Conservation (phyloP, 805 yeast species). For the Alloascoidea africana region DNA sequence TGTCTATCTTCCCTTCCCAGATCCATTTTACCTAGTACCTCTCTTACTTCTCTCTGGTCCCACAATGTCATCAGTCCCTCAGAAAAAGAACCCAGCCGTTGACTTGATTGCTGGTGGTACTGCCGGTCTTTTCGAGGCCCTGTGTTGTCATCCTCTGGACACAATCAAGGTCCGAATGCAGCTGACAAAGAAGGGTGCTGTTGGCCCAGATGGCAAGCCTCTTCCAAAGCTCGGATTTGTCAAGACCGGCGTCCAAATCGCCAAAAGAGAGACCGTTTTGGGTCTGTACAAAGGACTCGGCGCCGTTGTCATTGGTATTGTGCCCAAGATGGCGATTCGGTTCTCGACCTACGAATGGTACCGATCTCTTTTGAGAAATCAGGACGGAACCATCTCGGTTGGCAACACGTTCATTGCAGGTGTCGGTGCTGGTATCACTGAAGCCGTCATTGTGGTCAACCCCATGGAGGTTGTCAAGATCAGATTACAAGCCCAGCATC, state of each 20-base stretch:
- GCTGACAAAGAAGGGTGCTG: slow-evolving; percentile 46
- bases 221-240: slow-evolving; percentile 62
- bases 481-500: slow-evolving; percentile 90
- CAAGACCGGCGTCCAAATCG: slow-evolving; percentile 67
- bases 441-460: slow-evolving; percentile 86
- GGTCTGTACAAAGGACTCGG: slow-evolving; percentile 93
- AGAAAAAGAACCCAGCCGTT: slow-evolving; percentile 27
- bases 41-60: too few relatives aligned
- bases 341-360: slow-evolving; percentile 89
- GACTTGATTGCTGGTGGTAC: slow-evolving; percentile 89
- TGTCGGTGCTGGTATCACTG: slow-evolving; percentile 94
- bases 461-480: slow-evolving; percentile 97
- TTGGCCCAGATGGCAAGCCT: slow-evolving; percentile 6
- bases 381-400: slow-evolving; percentile 54
- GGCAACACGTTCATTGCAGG: slow-evolving; percentile 78
- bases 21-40: too few relatives aligned
- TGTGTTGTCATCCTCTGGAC: slow-evolving; percentile 95
- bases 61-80: too few relatives aligned
- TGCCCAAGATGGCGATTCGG: slow-evolving; percentile 96
- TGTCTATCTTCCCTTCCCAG: too few relatives aligned
- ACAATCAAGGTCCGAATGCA: slow-evolving; percentile 98
- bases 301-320: slow-evolving; percentile 93
- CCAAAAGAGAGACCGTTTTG: slow-evolving; percentile 63
- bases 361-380: slow-evolving; percentile 49
- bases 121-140: slow-evolving; percentile 95